Base-by-base conservation (phyloP, 495 filamentous ascomycete genomes). In the Evernia prunastri region DNA sequence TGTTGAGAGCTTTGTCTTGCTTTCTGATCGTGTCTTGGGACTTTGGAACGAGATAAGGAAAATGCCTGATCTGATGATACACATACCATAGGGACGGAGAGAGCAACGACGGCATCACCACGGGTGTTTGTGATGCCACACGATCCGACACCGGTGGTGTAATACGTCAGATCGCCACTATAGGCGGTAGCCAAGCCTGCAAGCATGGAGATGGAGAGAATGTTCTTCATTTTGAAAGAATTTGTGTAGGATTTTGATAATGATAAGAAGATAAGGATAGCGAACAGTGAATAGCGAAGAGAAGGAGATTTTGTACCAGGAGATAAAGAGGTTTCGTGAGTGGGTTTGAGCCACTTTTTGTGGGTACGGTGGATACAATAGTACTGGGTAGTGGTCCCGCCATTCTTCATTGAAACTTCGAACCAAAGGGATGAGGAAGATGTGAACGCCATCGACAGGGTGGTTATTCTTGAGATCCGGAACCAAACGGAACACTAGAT, bases 101-200 rank as follows among this genome's bases (percentile, higher is more conserved):
- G 64, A 33, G 59, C 65, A 23, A 67, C 65, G 29, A 67, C 18
- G 27, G 54, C 54, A 7, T 58, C 51, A 33, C 23, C 15, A 3
- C 35, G 42, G 6, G 27, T 31, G 45, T 18, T 37, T 15, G 27
- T 35, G 60, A 29, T 10, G 15, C 65, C 65, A 45, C 65, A 67
- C 36, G 65, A 67, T 4, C 65, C 65, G 23, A 59, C 10, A 39
- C 60, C 36, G 35, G 60, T 47, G 9, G 25, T 31, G 65, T 67
- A 67, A 36, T 59, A n/a, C 1, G 65, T 63, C 31, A 64, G 23
- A 13, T 53, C 40, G 31, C 62, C 56, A 0, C 13, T 25, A 42
- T 59, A 64, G 56, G 62, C 62, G 25, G 39, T 15, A 9, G 54
- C 43, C n/a, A 64, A 23, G n/a, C 33, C 20, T 2, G 39, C 43